Conservation (phyloP, 495 filamentous ascomycete genomes). For the Aspergillus nidulans region DNA sequence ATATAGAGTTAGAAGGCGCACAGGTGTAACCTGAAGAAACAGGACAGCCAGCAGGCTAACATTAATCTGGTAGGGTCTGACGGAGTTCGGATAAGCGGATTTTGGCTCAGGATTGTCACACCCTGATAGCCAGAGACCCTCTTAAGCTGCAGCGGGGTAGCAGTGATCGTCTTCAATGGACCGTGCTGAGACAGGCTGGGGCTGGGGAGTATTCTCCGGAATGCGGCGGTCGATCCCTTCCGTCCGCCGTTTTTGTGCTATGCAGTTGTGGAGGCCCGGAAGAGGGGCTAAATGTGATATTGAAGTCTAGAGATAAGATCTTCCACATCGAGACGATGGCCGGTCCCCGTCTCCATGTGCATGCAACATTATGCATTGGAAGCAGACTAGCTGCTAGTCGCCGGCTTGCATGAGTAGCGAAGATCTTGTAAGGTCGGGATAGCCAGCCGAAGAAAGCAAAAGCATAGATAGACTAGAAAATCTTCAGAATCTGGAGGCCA, state of each 20-base stretch:
- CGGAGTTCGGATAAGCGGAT: neutral
- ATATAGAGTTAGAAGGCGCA: neutral
- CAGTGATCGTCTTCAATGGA: neutral
- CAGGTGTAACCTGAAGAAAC: neutral
- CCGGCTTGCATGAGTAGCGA: neutral
- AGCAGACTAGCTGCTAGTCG: constrained; percentile 5
- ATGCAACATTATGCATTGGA: neutral
- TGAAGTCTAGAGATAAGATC: constrained; percentile 4
- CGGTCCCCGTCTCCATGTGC: neutral
- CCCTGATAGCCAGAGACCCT: neutral
- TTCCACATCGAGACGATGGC: neutral
- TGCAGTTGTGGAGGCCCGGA: neutral
- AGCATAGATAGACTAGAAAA: neutral
- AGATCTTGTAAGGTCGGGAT: neutral
- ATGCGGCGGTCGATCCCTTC: constrained; percentile 2
- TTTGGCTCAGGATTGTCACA: constrained; percentile 5
- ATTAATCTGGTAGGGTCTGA: constrained; percentile 2
- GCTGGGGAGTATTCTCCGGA: constrained; percentile 2
- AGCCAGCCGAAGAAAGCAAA: neutral
- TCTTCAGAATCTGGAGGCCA: neutral
- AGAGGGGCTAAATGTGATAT: neutral
- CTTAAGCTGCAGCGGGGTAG: constrained; percentile 2
- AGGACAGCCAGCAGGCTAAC: neutral
- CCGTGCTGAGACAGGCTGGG: neutral
- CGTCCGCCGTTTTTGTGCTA: neutral